Evolutionary conservation across 2,329 filamentous ascomycete species (phyloP).

Genomic region (Penicillium sp.): DNA sequence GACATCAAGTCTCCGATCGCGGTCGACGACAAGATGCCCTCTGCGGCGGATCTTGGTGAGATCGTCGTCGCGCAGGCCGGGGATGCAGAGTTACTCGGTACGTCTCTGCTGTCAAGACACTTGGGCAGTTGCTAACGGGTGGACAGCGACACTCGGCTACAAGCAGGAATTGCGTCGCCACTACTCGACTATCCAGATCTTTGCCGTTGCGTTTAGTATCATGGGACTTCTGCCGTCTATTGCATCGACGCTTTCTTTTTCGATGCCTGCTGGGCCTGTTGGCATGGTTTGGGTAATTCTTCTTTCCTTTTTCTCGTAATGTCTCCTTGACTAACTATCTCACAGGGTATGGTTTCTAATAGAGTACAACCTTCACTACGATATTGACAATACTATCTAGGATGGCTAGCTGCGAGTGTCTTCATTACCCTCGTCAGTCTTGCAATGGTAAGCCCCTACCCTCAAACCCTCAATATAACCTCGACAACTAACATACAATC

Average conservation of each 20-base stretch:
- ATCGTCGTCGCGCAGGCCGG: slow-evolving; percentile 14
- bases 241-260: slow-evolving; percentile 56
- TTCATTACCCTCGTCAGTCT: slow-evolving; percentile 58
- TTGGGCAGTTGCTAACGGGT: background rate
- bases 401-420: slow-evolving; percentile 54
- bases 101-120: background rate
- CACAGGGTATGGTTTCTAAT: slow-evolving; percentile 48
- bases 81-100: slow-evolving; percentile 28
- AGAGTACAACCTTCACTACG: slow-evolving; percentile 31
- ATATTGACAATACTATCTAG: background rate
- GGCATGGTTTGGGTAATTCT: slow-evolving; percentile 56
- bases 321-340: slow-evolving; percentile 1
- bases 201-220: slow-evolving; percentile 57
- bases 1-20: background rate
- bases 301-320: background rate
- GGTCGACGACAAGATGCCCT: background rate
- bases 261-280: slow-evolving; percentile 55
- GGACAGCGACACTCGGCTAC: slow-evolving; percentile 42
- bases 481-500: background rate
- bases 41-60: background rate
- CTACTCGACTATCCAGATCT: slow-evolving; percentile 60
- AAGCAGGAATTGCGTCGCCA: slow-evolving; percentile 60
- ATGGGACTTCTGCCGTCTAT: slow-evolving; percentile 61
- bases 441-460: slow-evolving; percentile 48
- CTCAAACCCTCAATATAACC: background rate